phyloP scores from a whole-genome alignment of 2,329 filamentous ascomycete genomes.

The Clonostachys sp. region DNA sequence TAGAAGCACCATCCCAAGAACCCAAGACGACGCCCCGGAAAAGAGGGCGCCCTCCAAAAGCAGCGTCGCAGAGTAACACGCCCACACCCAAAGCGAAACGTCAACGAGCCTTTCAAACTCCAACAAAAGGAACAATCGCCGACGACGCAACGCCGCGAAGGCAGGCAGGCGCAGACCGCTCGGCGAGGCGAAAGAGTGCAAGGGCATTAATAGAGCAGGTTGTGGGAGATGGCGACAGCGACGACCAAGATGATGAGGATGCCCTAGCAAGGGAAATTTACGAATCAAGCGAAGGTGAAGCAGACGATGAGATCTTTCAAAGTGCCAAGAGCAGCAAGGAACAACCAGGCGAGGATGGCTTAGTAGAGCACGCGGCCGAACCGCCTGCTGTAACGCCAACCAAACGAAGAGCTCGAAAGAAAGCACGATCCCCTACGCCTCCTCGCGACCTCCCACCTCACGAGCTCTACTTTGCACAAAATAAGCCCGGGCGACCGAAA shows the following conservation, averaged over 20 bases:
- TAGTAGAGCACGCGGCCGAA: constrained; percentile 25
- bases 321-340: constrained; percentile 9
- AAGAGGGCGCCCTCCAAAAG: constrained; percentile 22
- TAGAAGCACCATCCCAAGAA: constrained; percentile 6
- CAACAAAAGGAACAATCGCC: constrained; percentile 19
- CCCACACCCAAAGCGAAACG: constrained; percentile 30
- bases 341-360: constrained; percentile 8
- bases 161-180: constrained; percentile 68
- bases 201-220: constrained; percentile 70
- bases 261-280: constrained; percentile 67
- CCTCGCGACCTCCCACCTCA: constrained; percentile 79
- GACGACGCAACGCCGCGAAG: constrained; percentile 55
- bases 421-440: constrained; percentile 67
- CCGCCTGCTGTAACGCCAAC: constrained; percentile 13
- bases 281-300: constrained; percentile 48
- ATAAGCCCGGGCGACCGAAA: constrained; percentile 73
- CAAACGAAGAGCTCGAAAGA: constrained; percentile 13
- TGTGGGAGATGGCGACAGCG: constrained; percentile 57
- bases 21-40: constrained; percentile 25
- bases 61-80: constrained; percentile 17
- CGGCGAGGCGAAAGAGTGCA: constrained; percentile 81
- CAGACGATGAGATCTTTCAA: constrained; percentile 24
- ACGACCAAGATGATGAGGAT: constrained; percentile 69
- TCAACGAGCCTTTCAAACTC: constrained; percentile 27
- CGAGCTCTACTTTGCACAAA: constrained; percentile 92